These are phyloP conservation scores for Aspergillus candidus DNA, from an alignment of 2,329 filamentous ascomycete species.

Conservation along the genomic window DNA sequence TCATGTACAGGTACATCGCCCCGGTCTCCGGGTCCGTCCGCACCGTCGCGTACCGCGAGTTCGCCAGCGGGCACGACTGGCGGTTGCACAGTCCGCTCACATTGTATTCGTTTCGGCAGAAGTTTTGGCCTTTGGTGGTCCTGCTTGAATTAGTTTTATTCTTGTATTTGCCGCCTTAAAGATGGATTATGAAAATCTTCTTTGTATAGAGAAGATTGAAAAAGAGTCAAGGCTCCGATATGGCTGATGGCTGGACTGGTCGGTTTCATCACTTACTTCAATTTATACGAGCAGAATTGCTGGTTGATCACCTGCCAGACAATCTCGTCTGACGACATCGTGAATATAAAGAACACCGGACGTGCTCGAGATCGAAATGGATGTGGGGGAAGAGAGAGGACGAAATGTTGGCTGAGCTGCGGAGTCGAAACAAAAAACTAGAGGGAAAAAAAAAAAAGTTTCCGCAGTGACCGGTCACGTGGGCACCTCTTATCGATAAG, in stretches of 20 bases:
- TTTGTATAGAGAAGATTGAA: neutral
- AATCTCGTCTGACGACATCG: conserved; percentile 89
- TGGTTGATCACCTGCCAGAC: conserved; percentile 97
- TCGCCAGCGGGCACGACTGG: conserved; percentile 84
- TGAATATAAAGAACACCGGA: conserved; percentile 9
- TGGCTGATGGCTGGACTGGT: no score
- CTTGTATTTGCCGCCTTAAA: neutral
- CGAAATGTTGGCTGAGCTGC: conserved; percentile 14
- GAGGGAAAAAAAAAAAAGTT: conserved; percentile 29
- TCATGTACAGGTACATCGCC: conserved; percentile 91
- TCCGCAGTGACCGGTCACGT: conserved; percentile 22
- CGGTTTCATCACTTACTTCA: conserved; percentile 59
- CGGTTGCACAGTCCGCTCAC: conserved; percentile 76
- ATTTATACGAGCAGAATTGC: conserved; percentile 90
- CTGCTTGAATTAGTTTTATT: conserved; percentile 34
- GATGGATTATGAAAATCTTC: no score
- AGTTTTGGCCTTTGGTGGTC: conserved; percentile 80
- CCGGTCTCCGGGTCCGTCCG: conserved; percentile 74
- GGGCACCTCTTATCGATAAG: conserved; percentile 27
- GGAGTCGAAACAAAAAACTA: conserved; percentile 2
- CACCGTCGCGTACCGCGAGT: conserved; percentile 87
- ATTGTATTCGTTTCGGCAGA: conserved; percentile 94
- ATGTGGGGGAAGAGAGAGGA: conserved; percentile 13
- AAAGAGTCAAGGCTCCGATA: neutral
- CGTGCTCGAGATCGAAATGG: conserved; percentile 7